Evolutionary conservation across 176 grass and related monocot species (phyloP), one percentile per base, ranked within the genome.

Genomic region (Echinochloa phyllopogon): DNA sequence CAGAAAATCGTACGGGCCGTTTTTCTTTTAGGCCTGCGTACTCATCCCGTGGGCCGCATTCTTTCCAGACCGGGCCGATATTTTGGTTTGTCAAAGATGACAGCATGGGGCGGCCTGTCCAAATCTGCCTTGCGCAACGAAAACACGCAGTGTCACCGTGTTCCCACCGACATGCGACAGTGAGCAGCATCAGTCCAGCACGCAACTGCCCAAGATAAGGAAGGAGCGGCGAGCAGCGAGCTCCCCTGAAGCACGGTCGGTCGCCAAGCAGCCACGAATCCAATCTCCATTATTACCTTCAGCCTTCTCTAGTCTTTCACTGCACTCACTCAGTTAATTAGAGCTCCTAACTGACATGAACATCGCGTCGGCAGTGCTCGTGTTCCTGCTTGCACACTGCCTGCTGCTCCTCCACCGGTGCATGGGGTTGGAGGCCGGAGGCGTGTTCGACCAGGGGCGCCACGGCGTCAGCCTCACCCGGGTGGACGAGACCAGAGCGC

Each of bases 361-460:
- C 58, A 4, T 27, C 55, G 55, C 37, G 14, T 61, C 41, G n/a
- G 23, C 15, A 8, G 9, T 45, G 40, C 15, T 4, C 0, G 14
- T 39, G 8, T 29, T 63, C 8, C n/a, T n/a, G n/a, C 0, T 78
- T 6, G 13, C 40, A 1, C 72, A 14, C 75, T 47, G 2, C 15
- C 20, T n/a, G n/a, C n/a, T 78, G 1, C n/a, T 25, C 60, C 66
- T 43, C 49, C 4, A 29, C 69, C 23, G 2, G 20, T 11, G 23
- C 66, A 79, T 73, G 41, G 68, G 41, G 21, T 45, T 52, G 3
- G 74, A 41, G 21, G 57, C 23, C 10, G 50, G 40, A 21, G 23
- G 62, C 25, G 87, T 89, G 68, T 89, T 89, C 75, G 82, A 80
- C 9, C 48, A 80, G 6, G 87, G 87, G 5, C 0, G 27, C 48